Conservation (phyloP, 352 stramenopile genomes). For the Sclerospora graminicola region DNA sequence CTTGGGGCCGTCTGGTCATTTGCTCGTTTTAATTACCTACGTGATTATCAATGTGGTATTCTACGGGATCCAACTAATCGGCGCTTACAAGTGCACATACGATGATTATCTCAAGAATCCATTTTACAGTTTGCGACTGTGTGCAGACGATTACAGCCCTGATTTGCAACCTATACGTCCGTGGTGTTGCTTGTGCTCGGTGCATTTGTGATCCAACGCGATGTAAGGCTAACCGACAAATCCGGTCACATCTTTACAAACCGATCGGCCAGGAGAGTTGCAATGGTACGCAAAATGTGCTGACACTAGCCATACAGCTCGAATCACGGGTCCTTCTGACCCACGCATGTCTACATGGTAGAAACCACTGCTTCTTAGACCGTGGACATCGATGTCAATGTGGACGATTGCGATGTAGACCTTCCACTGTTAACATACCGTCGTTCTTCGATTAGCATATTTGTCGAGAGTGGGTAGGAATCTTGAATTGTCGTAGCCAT, state of each 20-base stretch:
- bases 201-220: slow-evolving; percentile 55
- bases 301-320: slow-evolving; percentile 67
- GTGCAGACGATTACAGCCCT: slow-evolving; percentile 51
- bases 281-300: slow-evolving; percentile 55
- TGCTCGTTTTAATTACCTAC: slow-evolving; percentile 51
- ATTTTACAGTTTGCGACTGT: slow-evolving; percentile 53
- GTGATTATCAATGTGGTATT: slow-evolving; percentile 53
- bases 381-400: slow-evolving; percentile 39
- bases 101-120: slow-evolving; percentile 84
- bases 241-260: slow-evolving; percentile 60
- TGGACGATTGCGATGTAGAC: slow-evolving; percentile 45
- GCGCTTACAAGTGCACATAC: slow-evolving; percentile 78
- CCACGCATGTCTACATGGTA: slow-evolving; percentile 68
- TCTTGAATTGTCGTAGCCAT: slow-evolving; percentile 40
- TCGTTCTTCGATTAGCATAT: slow-evolving; percentile 59
- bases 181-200: slow-evolving; percentile 57
- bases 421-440: slow-evolving; percentile 31
- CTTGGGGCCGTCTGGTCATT: slow-evolving; percentile 35
- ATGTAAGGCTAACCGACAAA: slow-evolving; percentile 56
- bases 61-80: slow-evolving; percentile 57
- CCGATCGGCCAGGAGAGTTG: slow-evolving; percentile 46
- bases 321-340: slow-evolving; percentile 43
- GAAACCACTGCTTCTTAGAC: slow-evolving; percentile 30
- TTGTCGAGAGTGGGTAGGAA: slow-evolving; percentile 53
- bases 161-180: slow-evolving; percentile 62